Conservation (phyloP, 1,284 basidiomycete genomes). For the Boletellus deceptivus region DNA sequence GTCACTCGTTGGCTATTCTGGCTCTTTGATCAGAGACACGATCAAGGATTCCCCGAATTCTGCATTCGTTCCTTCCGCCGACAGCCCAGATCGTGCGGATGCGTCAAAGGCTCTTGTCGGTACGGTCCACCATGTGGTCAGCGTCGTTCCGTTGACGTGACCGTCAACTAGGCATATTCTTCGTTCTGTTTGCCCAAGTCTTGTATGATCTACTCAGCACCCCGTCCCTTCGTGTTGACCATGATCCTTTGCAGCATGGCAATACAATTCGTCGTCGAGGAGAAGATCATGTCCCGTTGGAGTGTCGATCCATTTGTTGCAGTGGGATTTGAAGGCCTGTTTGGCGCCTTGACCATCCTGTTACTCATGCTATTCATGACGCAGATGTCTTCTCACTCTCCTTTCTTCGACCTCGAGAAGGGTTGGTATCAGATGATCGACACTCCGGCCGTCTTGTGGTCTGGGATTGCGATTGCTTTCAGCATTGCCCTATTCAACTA, state of each 20-base stretch:
- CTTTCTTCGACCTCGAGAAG: conserved; percentile 89
- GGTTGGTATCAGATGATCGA: conserved; percentile 89
- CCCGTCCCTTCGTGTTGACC: conserved; percentile 16
- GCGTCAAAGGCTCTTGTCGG: conserved; percentile 67
- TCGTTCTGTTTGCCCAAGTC: conserved; percentile 95
- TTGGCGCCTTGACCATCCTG: conserved; percentile 80
- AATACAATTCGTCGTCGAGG: conserved; percentile 93
- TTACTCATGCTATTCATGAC: conserved; percentile 72
- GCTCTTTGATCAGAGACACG: conserved; percentile 79
- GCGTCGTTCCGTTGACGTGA: conserved; percentile 1
- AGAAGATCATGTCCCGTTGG: conserved; percentile 79
- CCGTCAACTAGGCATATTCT: conserved; percentile 65
- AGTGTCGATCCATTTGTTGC: conserved; percentile 89
- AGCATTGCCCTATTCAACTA: conserved; percentile 96
- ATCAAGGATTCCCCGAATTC: conserved; percentile 44
- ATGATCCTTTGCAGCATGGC: conserved; percentile 61
- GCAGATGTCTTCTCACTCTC: conserved; percentile 52
- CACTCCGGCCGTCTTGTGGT: conserved; percentile 76
- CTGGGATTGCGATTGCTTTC: conserved; percentile 75
- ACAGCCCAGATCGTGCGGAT: conserved; percentile 52
- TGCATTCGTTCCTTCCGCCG: conserved; percentile 22
- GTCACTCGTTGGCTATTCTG: conserved; percentile 87
- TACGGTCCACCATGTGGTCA: conserved; percentile 33
- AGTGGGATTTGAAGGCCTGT: conserved; percentile 93
- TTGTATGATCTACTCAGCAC: conserved; percentile 61